These are phyloP conservation scores for Candida pseudoviswanathii DNA, from an alignment of 1,139 yeast species.

Conservation along the genomic window DNA sequence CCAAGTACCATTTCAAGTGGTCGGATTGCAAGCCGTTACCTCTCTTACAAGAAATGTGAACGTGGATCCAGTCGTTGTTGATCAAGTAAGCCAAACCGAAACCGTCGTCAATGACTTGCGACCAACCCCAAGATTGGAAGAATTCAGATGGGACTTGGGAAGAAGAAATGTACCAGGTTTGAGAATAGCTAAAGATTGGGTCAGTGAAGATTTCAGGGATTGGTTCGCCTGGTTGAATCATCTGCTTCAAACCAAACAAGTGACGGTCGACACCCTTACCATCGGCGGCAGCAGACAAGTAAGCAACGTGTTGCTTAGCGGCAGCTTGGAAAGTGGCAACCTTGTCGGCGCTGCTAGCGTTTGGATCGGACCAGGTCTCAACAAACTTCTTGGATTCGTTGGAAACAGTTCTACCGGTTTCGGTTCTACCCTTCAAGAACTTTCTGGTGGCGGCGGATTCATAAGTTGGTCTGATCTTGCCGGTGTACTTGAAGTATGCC, in stretches of 20 bases:
- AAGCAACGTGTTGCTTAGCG: constrained; percentile 70
- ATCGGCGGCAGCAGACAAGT: constrained; percentile 75
- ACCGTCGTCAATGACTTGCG: constrained; percentile 93
- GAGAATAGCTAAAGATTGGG: constrained; percentile 73
- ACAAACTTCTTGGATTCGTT: constrained; percentile 73
- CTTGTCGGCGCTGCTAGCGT: constrained; percentile 58
- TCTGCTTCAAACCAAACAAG: constrained; percentile 82
- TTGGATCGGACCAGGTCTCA: constrained; percentile 69
- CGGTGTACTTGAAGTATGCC: constrained; percentile 79
- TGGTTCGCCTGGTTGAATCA: constrained; percentile 59
- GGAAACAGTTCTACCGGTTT: constrained; percentile 90
- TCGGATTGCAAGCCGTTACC: constrained; percentile 68
- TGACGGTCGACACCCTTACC: constrained; percentile 96
- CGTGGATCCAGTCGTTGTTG: constrained; percentile 81
- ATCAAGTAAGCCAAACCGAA: constrained; percentile 94
- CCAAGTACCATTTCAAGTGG: constrained; percentile 67
- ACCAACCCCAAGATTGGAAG: constrained; percentile 95
- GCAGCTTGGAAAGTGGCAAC: constrained; percentile 74
- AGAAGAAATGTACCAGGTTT: constrained; percentile 84
- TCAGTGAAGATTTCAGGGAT: constrained; percentile 76
- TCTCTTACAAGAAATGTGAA: constrained; percentile 81
- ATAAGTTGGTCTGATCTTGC: constrained; percentile 85
- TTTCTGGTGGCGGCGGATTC: constrained; percentile 95
- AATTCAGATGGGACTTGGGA: constrained; percentile 88
- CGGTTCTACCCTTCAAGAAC: constrained; percentile 92